Percentiles rank a stretch among this genome's conserved stretches.
Conservation (phyloP, 805 yeast species). For the Komagataella kurtzmanii region DNA sequence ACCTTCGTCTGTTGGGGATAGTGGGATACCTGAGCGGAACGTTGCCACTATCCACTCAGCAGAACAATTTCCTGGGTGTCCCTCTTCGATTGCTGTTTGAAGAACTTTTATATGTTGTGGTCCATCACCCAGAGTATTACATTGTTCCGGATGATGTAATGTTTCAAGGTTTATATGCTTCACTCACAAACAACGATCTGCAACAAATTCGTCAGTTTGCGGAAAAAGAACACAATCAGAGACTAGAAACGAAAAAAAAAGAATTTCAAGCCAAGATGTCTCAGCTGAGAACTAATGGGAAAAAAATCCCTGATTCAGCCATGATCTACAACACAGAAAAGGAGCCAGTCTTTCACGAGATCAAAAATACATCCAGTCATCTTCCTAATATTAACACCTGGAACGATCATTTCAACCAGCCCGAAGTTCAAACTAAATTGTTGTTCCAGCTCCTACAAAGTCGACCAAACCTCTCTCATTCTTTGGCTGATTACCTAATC, state of each 20-base stretch:
- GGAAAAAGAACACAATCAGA: constrained; percentile 2
- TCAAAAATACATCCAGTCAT: neutral
- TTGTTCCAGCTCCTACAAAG: neutral
- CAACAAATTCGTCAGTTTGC: neutral
- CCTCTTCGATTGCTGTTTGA: constrained; percentile 67
- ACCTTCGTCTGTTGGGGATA: constrained; percentile 27
- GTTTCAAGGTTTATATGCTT: constrained; percentile 3
- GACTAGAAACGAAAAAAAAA: constrained; percentile 3
- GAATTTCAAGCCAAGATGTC: constrained; percentile 6
- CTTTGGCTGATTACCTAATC: constrained; percentile 14
- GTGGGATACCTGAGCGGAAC: constrained; percentile 77
- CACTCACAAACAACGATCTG: neutral
- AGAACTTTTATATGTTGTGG: constrained; percentile 53
- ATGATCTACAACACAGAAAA: neutral
- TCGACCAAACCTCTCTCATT: neutral
- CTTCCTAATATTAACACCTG: constrained; percentile 2
- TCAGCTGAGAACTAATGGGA: neutral
- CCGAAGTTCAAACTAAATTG: constrained; percentile 1
- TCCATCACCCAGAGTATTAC: constrained; percentile 12
- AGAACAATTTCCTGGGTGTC: constrained; percentile 72
- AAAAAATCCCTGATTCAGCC: neutral
- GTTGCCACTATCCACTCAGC: constrained; percentile 85
- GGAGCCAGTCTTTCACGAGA: neutral
- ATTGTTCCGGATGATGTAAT: constrained; percentile 5
- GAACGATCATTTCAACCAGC: constrained; percentile 4